Base-by-base conservation (phyloP, 1,139 yeast genomes). In the Citeromyces siamensis region DNA sequence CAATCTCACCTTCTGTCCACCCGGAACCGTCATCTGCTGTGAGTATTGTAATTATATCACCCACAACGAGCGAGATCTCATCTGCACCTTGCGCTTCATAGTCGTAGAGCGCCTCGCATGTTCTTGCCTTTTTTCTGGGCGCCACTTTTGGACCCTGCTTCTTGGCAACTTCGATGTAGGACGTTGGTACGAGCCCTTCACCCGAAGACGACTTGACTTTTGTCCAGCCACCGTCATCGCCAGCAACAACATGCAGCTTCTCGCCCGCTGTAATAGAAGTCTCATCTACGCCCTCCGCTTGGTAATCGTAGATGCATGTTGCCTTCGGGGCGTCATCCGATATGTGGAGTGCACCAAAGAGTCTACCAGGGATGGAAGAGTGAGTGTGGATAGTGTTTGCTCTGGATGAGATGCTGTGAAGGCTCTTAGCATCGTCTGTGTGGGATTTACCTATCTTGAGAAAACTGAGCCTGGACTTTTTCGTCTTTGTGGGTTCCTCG, bases 171-270 rank as follows among this genome's bases (percentile, higher is more conserved):
- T 39, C 14, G n/a, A 88, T 58, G 50, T 93, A 93, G 1, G 82
- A 59, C 0, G 94, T 76, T 1, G 99, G 99, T 3, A 88, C 96
- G 21, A 90, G 63, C 0, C 99, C 99, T 36, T 60, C 60, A 45
- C 80, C 64, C 37, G 61, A 46, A 35, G 55, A 37, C 39, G 62
- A 56, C 38, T 57, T 44, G 47, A 79, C 71, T 46, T 59, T 56
- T 1, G 95, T 79, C 99, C 99, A 93, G 0, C 99, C 99, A 0
- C 96, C 96, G 46, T 83, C 90, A 53, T 90, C 97, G 3, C 61
- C 61, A 36, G 71, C 75, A 1, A 80, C 42, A 3, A 90, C 66
- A 4, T 58, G 59, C 29, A 88, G 57, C 4, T 58, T 51, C 35
- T 83, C 94, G 5, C 93, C 88, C 0, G 71, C 70, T 6, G 49